Evolutionary conservation across 352 stramenopile genomes (phyloP).

Genomic region (Pythium grandisporangium): DNA sequence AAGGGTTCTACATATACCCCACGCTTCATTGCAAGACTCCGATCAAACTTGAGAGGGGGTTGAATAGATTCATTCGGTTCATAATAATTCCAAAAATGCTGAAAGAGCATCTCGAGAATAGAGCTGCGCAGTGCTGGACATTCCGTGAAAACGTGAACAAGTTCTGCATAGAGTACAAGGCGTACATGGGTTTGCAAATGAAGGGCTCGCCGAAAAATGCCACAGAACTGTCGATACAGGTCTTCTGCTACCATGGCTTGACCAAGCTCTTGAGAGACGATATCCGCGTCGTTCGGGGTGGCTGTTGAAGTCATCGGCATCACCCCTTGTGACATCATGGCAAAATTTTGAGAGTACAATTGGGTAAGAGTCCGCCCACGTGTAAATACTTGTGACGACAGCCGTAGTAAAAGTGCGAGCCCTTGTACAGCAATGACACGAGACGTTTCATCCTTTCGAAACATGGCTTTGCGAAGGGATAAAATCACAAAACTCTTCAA

Average conservation of each 20-base stretch:
- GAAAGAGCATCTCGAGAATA: slow-evolving; percentile 37
- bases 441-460: slow-evolving; percentile 38
- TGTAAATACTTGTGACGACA: slow-evolving; percentile 29
- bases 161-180: slow-evolving; percentile 31
- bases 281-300: slow-evolving; percentile 5
- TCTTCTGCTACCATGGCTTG: slow-evolving; percentile 34
- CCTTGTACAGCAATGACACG: slow-evolving; percentile 41
- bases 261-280: slow-evolving; percentile 27
- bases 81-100: slow-evolving; percentile 33
- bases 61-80: slow-evolving; percentile 32
- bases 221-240: slow-evolving; percentile 47
- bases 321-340: slow-evolving; percentile 21
- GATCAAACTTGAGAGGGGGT: slow-evolving; percentile 39
- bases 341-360: slow-evolving; percentile 41
- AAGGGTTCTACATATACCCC: slow-evolving; percentile 34
- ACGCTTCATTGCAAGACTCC: slow-evolving; percentile 15
- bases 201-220: slow-evolving; percentile 37
- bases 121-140: slow-evolving; percentile 26
- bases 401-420: slow-evolving; percentile 26
- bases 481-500: slow-evolving; percentile 42
- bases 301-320: too few species aligned
- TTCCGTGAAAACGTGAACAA: slow-evolving; percentile 28
- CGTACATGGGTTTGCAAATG: slow-evolving; percentile 36
- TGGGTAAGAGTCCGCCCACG: slow-evolving; percentile 28
- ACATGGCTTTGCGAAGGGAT: slow-evolving; percentile 54